Base-by-base conservation (phyloP, 768 basidiomycete genomes). In the Xerocomus brunneocitrinus region DNA sequence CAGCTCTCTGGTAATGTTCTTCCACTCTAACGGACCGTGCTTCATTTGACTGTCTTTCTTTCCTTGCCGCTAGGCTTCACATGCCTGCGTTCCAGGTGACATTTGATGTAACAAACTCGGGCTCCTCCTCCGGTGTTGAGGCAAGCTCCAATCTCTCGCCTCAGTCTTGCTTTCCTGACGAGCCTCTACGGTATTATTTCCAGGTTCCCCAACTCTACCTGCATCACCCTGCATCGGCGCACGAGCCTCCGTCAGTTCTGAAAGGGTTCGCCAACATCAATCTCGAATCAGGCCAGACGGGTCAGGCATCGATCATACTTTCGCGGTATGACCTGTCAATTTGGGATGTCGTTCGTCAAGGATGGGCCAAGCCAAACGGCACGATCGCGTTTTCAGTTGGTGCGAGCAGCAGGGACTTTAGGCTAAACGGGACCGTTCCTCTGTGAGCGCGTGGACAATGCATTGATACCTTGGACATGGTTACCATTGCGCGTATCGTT, bases 151-250 rank as follows among this genome's bases (percentile, higher is more conserved):
- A 27, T 31, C 25, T 14, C 32, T 16, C 5, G 12, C 22, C 22
- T 24, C 12, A 43, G 4, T 27, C 0, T 19, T 30, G 0, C 4
- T 31, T n/a, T 30, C 4, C 8, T 27, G n/a, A 10, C 14, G 19
- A 12, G 12, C 22, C n/a, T 4, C 42, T 4, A 28, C 35, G 27
- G 34, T 24, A n/a, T 8, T 10, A 22, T 42, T 8, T 28, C 28
- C 58, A 88, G 82, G 81, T 84, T 43, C 82, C 88, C 9, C 89
- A 91, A 73, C 67, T 91, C 16, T 92, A 91, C 69, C 28, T 91
- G 27, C 79, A 86, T 66, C 81, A 84, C 73, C 85, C 86, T 0
- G 49, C 72, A 0, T 79, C 77, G 0, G 75, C 85, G 3, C 77
- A 76, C 35, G 87, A 90, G 62, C 89, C 89, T 2, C 89, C 89